Conservation (phyloP, 768 basidiomycete species). For the Boletus rex-veris region DNA sequence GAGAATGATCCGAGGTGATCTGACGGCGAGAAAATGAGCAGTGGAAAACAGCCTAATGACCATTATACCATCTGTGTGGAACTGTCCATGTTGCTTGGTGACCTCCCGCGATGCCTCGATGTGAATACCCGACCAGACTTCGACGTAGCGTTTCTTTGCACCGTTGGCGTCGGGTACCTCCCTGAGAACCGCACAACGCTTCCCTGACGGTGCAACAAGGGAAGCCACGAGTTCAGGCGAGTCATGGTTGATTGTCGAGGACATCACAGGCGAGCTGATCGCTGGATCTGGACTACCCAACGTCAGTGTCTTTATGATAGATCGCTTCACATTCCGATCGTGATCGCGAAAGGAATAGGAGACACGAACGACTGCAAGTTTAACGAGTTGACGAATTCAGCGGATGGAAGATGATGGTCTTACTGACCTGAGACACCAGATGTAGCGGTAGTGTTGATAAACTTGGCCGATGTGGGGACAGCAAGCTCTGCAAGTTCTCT, state of each 20-base stretch:
- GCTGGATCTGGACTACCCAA: conserved; percentile 13
- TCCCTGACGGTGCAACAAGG: conserved; percentile 41
- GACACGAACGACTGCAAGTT: conserved; percentile 38
- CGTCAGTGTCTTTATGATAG: conserved; percentile 39
- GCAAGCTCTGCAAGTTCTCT: conserved; percentile 40
- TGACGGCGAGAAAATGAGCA: conserved; percentile 21
- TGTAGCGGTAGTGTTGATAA: conserved; percentile 18
- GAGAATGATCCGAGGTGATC: conserved; percentile 50
- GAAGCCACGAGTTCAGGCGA: conserved; percentile 39
- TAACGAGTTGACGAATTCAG: too few species aligned
- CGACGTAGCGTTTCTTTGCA: conserved; percentile 48
- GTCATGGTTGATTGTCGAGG: conserved; percentile 15
- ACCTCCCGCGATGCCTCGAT: conserved; percentile 52
- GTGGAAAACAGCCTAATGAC: not conserved
- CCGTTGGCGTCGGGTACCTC: conserved; percentile 26
- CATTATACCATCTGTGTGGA: conserved; percentile 57
- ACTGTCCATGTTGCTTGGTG: conserved; percentile 53
- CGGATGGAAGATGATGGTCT: not conserved
- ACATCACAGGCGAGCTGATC: conserved; percentile 8
- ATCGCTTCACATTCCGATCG: conserved; percentile 45
- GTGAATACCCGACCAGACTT: conserved; percentile 50
- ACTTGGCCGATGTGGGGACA: conserved; percentile 35
- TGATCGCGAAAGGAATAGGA: conserved; percentile 50
- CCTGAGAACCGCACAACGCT: conserved; percentile 45
- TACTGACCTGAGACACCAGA: conserved; percentile 16